Evolutionary conservation across 768 basidiomycete species (phyloP), one percentile per base, ranked within the genome.

Genomic region (Austroboletus festivus): DNA sequence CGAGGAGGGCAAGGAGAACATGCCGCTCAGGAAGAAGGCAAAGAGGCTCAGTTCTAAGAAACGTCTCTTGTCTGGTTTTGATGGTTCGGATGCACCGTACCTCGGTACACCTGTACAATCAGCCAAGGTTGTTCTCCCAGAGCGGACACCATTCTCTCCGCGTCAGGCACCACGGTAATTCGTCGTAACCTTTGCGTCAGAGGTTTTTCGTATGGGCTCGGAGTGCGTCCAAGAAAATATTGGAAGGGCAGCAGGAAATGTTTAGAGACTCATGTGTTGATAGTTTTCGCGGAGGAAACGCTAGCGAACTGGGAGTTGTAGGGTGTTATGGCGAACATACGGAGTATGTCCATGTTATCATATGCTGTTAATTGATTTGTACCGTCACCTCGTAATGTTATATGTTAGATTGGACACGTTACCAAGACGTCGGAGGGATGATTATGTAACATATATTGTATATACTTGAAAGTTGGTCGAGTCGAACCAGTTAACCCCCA

Each of bases 1-100:
- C 22, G 68, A 70, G 2, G 69, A 61, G 39, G 81, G 80, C 22
- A 86, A 86, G 56, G 85, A 86, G 67, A 86, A 86, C 49, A 42
- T 79, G 15, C 63, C 71, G 8, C 80, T 79, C 4, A 74, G 72
- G 41, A 68, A 73, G 56, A 78, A 65, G 57, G 46, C 71, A 26
- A 73, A 72, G 43, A 82, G 79, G 56, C 61, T 63, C 16, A 46
- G 47, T 46, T 49, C 58, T 7, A 65, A 62, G 59, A 64, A 57
- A 31, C 60, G 59, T 19, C 42, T 50, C 30, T 46, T 41, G 15
- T 33, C 43, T 24, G 18, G 44, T 30, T 28, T 43, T 20, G 47
- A 47, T 38, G 22, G 38, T 15, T 40, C 24, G 19, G 50, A 52
- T 19, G 4, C 26, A 28, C 50, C 52, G n/a, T 28, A 44, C 46